A percentile compares a stretch with the other conserved stretches of the same genome.
Evolutionary conservation across 2,329 filamentous ascomycete genomes (phyloP).

Genomic region (Aspergillus spinulosporus): DNA sequence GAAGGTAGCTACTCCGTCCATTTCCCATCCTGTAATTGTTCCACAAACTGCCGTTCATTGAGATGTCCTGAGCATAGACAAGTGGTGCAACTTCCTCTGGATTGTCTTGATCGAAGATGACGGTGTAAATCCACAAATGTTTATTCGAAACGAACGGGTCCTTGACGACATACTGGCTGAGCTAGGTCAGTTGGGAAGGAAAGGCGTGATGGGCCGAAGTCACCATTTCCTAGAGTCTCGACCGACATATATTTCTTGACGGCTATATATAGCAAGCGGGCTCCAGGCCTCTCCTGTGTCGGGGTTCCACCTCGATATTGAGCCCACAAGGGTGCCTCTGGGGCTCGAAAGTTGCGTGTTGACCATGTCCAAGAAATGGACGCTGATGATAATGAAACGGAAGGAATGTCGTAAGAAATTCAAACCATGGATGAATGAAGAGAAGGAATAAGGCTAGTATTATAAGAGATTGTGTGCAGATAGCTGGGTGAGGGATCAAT

Average conservation of each 20-base stretch:
- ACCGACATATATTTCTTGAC: conserved; percentile 39
- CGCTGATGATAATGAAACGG: too few species aligned
- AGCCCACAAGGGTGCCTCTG: conserved; percentile 22
- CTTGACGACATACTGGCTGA: conserved; percentile 37
- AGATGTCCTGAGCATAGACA: conserved; percentile 47
- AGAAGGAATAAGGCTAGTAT: too few species aligned
- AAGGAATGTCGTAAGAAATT: too few species aligned
- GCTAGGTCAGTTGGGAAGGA: conserved; percentile 11
- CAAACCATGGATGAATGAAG: too few species aligned
- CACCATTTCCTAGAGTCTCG: conserved; percentile 36
- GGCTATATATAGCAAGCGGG: conserved; percentile 28
- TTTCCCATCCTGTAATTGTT: conserved; percentile 39
- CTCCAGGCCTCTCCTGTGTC: conserved; percentile 15
- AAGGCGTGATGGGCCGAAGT: background rate
- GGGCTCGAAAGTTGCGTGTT: too few species aligned
- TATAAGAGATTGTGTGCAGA: too few species aligned
- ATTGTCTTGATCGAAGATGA: conserved; percentile 44
- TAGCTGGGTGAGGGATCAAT: too few species aligned
- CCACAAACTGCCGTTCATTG: conserved; percentile 44
- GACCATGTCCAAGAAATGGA: too few species aligned
- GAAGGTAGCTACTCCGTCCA: conserved; percentile 36
- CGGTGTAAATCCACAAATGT: conserved; percentile 47
- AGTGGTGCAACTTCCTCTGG: conserved; percentile 39
- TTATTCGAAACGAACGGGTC: conserved; percentile 41
- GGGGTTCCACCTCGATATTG: conserved; percentile 26